Conservation (phyloP, 352 stramenopile genomes). For the Globisporangium rhizosaccharum region DNA sequence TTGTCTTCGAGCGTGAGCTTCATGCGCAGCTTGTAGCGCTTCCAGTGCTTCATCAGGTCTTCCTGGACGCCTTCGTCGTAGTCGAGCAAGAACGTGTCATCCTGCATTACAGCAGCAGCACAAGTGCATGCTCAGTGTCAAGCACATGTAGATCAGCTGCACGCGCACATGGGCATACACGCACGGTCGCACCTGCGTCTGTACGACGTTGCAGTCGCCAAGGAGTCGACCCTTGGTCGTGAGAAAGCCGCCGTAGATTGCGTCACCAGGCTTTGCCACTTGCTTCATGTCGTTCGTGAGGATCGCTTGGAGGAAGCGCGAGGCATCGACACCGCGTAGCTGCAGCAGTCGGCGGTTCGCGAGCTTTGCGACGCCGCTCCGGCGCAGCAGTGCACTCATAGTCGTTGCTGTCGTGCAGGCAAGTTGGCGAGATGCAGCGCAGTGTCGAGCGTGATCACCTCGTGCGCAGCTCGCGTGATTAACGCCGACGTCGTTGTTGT, state of each 20-base stretch:
- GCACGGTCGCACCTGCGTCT: slow-evolving; percentile 28
- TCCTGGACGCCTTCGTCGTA: slow-evolving; percentile 57
- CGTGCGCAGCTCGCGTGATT: not conserved
- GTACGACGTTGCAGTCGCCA: slow-evolving; percentile 72
- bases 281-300: slow-evolving; percentile 83
- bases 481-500: not conserved
- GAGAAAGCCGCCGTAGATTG: slow-evolving; percentile 76
- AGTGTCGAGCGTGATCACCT: not conserved
- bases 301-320: slow-evolving; percentile 75
- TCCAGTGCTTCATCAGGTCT: slow-evolving; percentile 77
- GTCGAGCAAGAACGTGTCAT: slow-evolving; percentile 68
- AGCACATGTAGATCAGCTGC: not conserved
- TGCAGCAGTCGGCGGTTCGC: slow-evolving; percentile 54
- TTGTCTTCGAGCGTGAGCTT: slow-evolving; percentile 72
- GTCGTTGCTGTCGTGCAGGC: not conserved
- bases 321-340: slow-evolving; percentile 60
- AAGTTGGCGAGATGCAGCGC: not conserved
- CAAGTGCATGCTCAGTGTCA: too few species aligned
- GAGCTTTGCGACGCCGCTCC: slow-evolving; percentile 42
- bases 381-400: slow-evolving; percentile 26
- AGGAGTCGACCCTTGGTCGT: slow-evolving; percentile 75
- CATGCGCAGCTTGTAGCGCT: slow-evolving; percentile 86
- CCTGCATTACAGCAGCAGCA: slow-evolving; percentile 8
- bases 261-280: slow-evolving; percentile 40
- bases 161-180: not conserved